These are phyloP conservation scores for Glycine latifolia DNA, from an alignment of 306 rosid genomes.

Conservation along the genomic window DNA sequence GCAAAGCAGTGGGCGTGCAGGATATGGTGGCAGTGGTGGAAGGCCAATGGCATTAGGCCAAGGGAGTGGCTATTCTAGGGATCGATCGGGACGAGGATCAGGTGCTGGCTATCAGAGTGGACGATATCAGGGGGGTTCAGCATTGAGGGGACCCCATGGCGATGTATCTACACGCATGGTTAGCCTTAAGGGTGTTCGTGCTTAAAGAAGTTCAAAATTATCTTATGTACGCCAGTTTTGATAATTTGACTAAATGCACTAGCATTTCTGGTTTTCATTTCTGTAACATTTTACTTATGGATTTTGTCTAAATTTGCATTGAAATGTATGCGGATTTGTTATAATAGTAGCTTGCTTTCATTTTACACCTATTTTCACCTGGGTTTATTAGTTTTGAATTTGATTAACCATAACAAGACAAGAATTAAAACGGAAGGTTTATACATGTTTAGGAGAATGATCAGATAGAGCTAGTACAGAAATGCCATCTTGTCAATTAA, in stretches of 20 bases:
- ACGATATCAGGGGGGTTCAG: slow-evolving; percentile 64
- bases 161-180: slow-evolving; percentile 83
- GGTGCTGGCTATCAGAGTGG: slow-evolving; percentile 64
- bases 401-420: background rate
- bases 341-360: background rate
- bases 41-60: slow-evolving; percentile 56
- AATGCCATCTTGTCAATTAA: background rate
- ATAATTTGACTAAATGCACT: slow-evolving; percentile 26
- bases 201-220: slow-evolving; percentile 46
- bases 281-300: background rate
- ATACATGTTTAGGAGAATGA: slow-evolving; percentile 38
- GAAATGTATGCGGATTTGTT: slow-evolving; percentile 12
- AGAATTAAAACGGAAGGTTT: background rate
- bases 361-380: background rate
- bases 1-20: slow-evolving; percentile 78
- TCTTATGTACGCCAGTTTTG: slow-evolving; percentile 5
- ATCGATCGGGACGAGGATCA: slow-evolving; percentile 58
- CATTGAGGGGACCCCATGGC: slow-evolving; percentile 71
- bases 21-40: slow-evolving; percentile 66
- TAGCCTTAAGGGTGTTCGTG: slow-evolving; percentile 73
- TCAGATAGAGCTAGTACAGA: slow-evolving; percentile 66
- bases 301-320: background rate
- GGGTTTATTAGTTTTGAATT: background rate
- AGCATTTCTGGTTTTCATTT: slow-evolving; percentile 27
- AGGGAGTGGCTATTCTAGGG: slow-evolving; percentile 65